These are phyloP conservation scores for Termitomyces sp. DNA, from an alignment of 768 basidiomycete species.

Conservation along the genomic window DNA sequence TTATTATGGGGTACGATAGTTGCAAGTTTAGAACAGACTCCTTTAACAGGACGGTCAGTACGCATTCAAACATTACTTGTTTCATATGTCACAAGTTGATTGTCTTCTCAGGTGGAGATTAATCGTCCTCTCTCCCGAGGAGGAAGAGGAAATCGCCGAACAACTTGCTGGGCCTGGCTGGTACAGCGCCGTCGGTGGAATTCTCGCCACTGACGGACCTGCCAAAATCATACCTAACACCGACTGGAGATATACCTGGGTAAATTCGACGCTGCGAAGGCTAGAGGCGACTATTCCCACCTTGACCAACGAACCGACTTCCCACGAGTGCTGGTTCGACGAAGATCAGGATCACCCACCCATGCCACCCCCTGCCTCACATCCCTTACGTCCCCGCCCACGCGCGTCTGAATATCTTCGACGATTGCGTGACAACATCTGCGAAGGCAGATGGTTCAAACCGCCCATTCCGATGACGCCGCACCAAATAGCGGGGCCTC, in stretches of 20 bases:
- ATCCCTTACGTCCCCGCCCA: conserved; percentile 82
- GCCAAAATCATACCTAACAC: conserved; percentile 59
- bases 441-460: conserved; percentile 29
- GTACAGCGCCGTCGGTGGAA: conserved; percentile 78
- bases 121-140: conserved; percentile 87
- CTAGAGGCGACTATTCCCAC: conserved; percentile 74
- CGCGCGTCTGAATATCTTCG: conserved; percentile 71
- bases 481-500: conserved; percentile 70
- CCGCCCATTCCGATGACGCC: conserved; percentile 29
- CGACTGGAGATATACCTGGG: conserved; percentile 94
- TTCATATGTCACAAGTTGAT: neutral
- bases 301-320: conserved; percentile 53
- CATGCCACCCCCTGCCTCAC: conserved; percentile 75
- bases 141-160: conserved; percentile 84
- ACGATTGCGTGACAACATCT: conserved; percentile 44
- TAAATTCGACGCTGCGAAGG: conserved; percentile 67
- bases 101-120: conserved; percentile 64
- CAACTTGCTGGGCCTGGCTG: conserved; percentile 83
- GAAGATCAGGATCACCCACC: conserved; percentile 46
- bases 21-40: conserved; percentile 72
- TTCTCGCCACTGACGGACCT: conserved; percentile 62
- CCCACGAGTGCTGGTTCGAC: conserved; percentile 53
- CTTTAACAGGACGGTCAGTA: conserved; percentile 78
- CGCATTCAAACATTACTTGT: neutral
- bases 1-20: conserved; percentile 67